phyloP scores from a whole-genome alignment of 2,329 filamentous ascomycete genomes.

The Sporothrix humicola region DNA sequence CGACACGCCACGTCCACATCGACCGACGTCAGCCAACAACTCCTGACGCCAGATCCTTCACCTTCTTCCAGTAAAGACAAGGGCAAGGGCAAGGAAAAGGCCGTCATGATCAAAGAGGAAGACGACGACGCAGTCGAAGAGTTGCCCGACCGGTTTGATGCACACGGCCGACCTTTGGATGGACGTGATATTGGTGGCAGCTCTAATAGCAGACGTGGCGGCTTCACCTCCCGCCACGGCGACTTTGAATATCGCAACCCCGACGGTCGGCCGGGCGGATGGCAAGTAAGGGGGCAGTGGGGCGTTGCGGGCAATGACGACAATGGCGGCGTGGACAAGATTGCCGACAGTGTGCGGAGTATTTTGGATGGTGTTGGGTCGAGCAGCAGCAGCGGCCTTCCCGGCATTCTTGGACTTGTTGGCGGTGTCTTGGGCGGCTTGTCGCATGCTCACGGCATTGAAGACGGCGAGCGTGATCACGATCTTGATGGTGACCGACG shows the following conservation, averaged over 20 bases:
- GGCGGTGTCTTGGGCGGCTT: slow-evolving; percentile 41
- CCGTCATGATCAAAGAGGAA: not conserved
- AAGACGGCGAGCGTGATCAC: too few relatives aligned
- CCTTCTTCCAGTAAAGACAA: not conserved
- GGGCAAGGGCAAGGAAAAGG: not conserved
- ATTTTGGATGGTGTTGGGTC: slow-evolving; percentile 44
- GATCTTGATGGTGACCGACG: not conserved
- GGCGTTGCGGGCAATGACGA: slow-evolving; percentile 53
- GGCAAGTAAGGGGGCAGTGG: slow-evolving; percentile 51
- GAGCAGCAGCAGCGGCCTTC: slow-evolving; percentile 25
- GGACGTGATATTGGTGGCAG: not conserved
- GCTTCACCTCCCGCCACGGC: slow-evolving; percentile 49
- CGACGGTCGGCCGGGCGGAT: slow-evolving; percentile 41
- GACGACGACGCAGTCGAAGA: slow-evolving; percentile 49
- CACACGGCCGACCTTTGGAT: slow-evolving; percentile 50
- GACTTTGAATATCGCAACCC: slow-evolving; percentile 50
- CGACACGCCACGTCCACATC: not conserved
- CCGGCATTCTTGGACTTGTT: slow-evolving; percentile 43
- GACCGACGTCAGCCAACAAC: not conserved
- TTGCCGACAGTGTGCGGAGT: slow-evolving; percentile 40
- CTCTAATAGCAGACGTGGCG: slow-evolving; percentile 19
- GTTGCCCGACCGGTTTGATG: slow-evolving; percentile 56
- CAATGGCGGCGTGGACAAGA: slow-evolving; percentile 49
- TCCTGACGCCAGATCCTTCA: too few relatives aligned
- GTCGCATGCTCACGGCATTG: slow-evolving; percentile 27